Percentiles rank a stretch among this genome's conserved stretches.
phyloP scores from a whole-genome alignment of 176 grass and related monocot genomes.

The Oryza longistaminata region DNA sequence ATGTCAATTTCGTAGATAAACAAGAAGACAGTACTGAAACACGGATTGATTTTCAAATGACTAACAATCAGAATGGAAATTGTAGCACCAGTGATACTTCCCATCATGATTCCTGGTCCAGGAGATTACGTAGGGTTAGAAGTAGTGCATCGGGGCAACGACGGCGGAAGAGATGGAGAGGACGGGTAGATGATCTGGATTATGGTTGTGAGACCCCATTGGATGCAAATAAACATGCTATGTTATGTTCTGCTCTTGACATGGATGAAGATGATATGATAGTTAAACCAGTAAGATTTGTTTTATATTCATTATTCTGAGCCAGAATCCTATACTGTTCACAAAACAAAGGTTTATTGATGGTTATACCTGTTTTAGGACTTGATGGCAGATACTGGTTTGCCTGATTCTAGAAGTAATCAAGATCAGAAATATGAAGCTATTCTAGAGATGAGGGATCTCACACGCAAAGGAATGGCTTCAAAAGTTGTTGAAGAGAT shows the following conservation, averaged over 20 bases:
- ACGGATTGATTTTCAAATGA: conserved; percentile 57
- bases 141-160: conserved; percentile 62
- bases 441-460: conserved; percentile 81
- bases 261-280: conserved; percentile 39
- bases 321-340: background rate
- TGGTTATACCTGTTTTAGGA: conserved; percentile 46
- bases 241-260: conserved; percentile 13
- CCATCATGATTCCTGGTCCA: conserved; percentile 72
- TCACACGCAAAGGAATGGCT: conserved; percentile 79
- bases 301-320: conserved; percentile 21
- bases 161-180: conserved; percentile 94
- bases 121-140: conserved; percentile 73
- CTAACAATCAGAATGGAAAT: conserved; percentile 57
- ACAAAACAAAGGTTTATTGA: background rate
- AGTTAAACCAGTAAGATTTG: conserved; percentile 57
- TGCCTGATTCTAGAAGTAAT: conserved; percentile 30
- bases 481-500: conserved; percentile 96
- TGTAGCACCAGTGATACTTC: conserved; percentile 81
- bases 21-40: conserved; percentile 43
- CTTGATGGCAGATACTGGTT: conserved; percentile 25
- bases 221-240: conserved; percentile 49
- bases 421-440: conserved; percentile 76
- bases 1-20: conserved; percentile 40
- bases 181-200: conserved; percentile 58
- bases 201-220: conserved; percentile 34